Evolutionary conservation across 257 asterid genomes (phyloP).

Genomic region (Solanum pennellii): DNA sequence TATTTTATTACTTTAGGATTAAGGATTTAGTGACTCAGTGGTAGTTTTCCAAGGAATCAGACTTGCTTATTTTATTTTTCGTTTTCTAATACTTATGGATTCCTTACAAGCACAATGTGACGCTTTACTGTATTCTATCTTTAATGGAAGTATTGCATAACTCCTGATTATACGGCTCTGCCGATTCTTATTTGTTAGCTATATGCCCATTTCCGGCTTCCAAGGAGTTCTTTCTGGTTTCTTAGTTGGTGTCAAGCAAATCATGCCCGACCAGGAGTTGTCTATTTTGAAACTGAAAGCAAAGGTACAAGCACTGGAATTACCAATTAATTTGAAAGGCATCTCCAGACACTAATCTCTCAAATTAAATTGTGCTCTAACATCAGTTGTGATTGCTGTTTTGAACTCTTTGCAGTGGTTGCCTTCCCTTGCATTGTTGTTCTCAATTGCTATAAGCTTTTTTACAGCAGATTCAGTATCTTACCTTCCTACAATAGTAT

Average conservation of each 20-base stretch:
- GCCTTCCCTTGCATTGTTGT: conserved; percentile 65
- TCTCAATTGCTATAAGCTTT: conserved; percentile 51
- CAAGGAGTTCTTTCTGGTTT: conserved; percentile 87
- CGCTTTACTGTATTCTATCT: background rate
- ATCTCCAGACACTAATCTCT: background rate
- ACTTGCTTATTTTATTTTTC: background rate
- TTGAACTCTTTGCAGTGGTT: conserved; percentile 62
- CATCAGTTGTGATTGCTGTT: conserved; percentile 2
- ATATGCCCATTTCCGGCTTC: conserved; percentile 83
- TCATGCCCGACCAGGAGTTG: conserved; percentile 81
- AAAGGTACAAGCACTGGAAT: conserved; percentile 39
- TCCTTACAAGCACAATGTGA: background rate
- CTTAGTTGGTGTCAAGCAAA: conserved; percentile 84
- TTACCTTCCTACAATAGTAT: conserved; percentile 65
- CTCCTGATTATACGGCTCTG: background rate
- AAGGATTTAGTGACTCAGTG: background rate
- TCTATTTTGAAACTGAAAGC: conserved; percentile 57
- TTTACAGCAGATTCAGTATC: conserved; percentile 57
- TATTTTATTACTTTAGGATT: background rate
- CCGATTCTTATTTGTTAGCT: conserved; percentile 29
- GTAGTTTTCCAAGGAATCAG: background rate
- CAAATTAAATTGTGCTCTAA: background rate
- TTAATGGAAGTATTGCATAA: background rate
- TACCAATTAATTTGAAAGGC: background rate
- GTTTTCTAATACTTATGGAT: background rate